Conservation (phyloP, 169 alveolate species). For the Eimeria tenella region DNA sequence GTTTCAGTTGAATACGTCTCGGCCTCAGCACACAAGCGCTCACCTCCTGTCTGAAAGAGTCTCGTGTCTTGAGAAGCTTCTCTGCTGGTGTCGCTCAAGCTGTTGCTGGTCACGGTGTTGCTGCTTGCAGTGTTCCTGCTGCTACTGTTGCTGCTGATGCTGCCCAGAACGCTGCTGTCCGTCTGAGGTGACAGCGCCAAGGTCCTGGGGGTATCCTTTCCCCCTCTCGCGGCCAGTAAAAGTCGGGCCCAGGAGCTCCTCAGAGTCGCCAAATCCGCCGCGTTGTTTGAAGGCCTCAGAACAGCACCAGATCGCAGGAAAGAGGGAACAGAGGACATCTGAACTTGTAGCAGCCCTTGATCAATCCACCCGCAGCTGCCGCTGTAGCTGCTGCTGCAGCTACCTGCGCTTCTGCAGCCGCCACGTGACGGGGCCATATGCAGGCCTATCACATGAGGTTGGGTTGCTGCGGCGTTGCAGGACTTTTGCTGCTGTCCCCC, state of each 20-base stretch:
- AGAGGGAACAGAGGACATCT: conserved; percentile 25
- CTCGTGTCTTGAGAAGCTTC: not conserved
- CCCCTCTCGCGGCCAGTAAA: conserved; percentile 1
- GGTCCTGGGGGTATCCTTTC: conserved; percentile 2
- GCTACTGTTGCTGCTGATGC: conserved; percentile 21
- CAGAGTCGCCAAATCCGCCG: conserved; percentile 16
- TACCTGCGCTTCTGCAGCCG: conserved; percentile 15
- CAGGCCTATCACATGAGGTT: conserved; percentile 1
- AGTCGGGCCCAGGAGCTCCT: conserved; percentile 10
- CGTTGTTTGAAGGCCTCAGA: not conserved
- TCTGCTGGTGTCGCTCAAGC: conserved; percentile 6
- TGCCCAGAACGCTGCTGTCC: conserved; percentile 2
- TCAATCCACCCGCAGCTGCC: conserved; percentile 18
- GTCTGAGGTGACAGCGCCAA: conserved; percentile 12
- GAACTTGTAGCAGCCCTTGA: conserved; percentile 34
- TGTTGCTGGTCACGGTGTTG: not conserved
- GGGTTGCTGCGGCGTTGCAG: not conserved
- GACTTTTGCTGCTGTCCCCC: conserved; percentile 25
- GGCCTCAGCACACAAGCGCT: not conserved
- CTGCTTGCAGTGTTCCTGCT: conserved; percentile 30
- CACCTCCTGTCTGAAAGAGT: not conserved
- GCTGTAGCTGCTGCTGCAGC: conserved; percentile 2
- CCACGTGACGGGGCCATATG: not conserved
- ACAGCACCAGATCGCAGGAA: not conserved
- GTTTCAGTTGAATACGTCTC: not conserved